phyloP scores from a whole-genome alignment of 2,329 filamentous ascomycete genomes.

The Emergomyces pasteurianus region DNA sequence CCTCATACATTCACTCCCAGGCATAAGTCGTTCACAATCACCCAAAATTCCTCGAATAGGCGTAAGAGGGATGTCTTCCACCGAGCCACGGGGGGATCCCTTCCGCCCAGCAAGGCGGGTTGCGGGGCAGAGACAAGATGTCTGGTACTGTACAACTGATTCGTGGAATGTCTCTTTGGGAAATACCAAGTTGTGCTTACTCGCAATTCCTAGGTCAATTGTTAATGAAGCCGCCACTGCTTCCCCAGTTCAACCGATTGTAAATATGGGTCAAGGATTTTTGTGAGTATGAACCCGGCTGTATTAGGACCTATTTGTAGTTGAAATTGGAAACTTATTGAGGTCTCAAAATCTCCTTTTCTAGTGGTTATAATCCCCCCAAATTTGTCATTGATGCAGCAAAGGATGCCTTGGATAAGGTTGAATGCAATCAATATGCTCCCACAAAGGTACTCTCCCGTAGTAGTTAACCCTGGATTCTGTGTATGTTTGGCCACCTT shows the following conservation, averaged over 20 bases:
- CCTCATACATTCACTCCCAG: not conserved
- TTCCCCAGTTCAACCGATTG: conserved; percentile 52
- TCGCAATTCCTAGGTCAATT: conserved; percentile 42
- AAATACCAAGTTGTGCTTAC: not conserved
- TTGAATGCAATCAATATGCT: conserved; percentile 98
- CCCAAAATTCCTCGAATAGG: not conserved
- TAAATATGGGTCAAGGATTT: conserved; percentile 57
- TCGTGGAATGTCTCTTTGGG: not conserved
- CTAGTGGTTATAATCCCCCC: conserved; percentile 78
- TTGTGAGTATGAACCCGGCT: conserved; percentile 30
- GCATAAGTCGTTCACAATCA: not conserved
- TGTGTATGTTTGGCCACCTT: not conserved
- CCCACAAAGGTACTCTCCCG: conserved; percentile 57
- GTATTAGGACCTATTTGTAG: not conserved
- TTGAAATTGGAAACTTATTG: not conserved
- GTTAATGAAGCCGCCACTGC: conserved; percentile 56
- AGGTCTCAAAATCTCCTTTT: not conserved
- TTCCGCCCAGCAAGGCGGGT: conserved; percentile 38
- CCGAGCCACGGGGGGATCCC: conserved; percentile 25
- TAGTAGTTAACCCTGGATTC: conserved; percentile 3
- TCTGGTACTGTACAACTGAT: conserved; percentile 25
- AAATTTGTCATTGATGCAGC: conserved; percentile 83
- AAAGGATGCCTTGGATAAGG: conserved; percentile 74
- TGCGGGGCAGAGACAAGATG: conserved; percentile 40
- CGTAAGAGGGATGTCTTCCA: conserved; percentile 29